phyloP scores from a whole-genome alignment of 2,329 filamentous ascomycete species.

The Sphaerulina vaccinii region DNA sequence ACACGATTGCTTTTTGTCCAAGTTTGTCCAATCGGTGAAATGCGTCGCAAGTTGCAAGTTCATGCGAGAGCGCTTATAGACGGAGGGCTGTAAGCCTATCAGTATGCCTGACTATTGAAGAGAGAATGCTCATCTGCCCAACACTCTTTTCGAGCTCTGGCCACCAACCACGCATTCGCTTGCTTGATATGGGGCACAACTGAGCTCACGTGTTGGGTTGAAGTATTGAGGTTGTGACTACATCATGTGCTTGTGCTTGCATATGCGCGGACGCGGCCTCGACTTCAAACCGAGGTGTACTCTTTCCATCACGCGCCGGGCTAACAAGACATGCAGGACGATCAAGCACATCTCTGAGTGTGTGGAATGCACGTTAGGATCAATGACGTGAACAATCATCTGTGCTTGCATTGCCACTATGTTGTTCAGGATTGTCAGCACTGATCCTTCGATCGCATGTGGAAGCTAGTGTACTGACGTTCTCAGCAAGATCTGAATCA shows the following conservation, averaged over 20 bases:
- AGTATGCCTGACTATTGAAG: neutral
- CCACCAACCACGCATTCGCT: too few relatives aligned
- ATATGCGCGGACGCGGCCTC: neutral
- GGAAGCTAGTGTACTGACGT: conserved; percentile 32
- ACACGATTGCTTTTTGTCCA: neutral
- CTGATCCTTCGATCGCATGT: neutral
- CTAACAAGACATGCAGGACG: too few relatives aligned
- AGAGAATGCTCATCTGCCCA: neutral
- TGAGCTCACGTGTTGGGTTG: neutral
- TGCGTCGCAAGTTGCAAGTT: neutral
- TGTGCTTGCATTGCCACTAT: neutral
- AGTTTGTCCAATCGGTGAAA: neutral
- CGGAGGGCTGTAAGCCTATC: neutral
- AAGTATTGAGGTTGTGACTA: neutral
- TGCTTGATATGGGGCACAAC: too few relatives aligned
- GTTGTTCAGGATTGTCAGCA: neutral
- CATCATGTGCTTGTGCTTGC: neutral
- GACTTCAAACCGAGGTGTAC: too few relatives aligned
- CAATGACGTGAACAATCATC: neutral
- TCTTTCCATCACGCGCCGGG: too few relatives aligned
- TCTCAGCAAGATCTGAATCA: conserved; percentile 31
- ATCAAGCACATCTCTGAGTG: too few relatives aligned
- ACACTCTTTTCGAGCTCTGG: neutral
- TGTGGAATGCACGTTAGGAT: too few relatives aligned
- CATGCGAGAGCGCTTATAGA: neutral